Base-by-base conservation (phyloP, 192 early-diverging fungal genomes). In the Diversispora eburnea region DNA sequence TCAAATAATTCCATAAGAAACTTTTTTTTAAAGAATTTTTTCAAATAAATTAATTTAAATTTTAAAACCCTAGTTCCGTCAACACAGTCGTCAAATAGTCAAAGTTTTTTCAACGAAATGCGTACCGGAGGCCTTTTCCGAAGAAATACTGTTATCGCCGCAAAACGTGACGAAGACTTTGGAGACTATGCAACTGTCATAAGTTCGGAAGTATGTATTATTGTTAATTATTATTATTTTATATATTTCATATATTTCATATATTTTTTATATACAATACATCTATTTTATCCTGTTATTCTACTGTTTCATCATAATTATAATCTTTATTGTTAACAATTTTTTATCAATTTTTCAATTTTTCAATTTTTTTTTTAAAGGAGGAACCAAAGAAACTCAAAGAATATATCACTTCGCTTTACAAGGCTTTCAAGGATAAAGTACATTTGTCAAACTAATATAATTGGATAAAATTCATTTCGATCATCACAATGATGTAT, bases 391-490 rank as follows among this genome's bases (percentile, higher is more conserved):
- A 48, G 39, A 48, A 5, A 41, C 60, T 73, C 17, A 73, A 73
- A 63, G 72, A 73, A 73, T 73, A 63, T 41, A 73, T 73, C 17
- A 54, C 51, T 8, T 22, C 19, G 8, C 59, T 73, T 47, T 73
- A 73, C 39, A 73, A 73, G 3, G 43, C 59, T 63, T 19, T 63
- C 6, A 73, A 63, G 52, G 72, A 73, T 20, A 73, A 73, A 47
- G 72, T 73, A 17, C 12, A 25, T 42, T 67, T 15, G 12, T 17
- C 2, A 47, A 25, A 49, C 17, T 49, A 8, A 17, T 63, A 12
- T 6, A 9, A 47, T 17, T 17, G 13, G 47, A 66, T 20, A 19
- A 45, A 20, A 48, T 9, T 67, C 8, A 47, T 45, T 67, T 67
- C 43, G 5, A 5, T 67, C n/a, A 4, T 52, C 8, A 25, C 3